phyloP scores from a whole-genome alignment of 2,329 filamentous ascomycete genomes.

The Chrysoporthe cubensis region DNA sequence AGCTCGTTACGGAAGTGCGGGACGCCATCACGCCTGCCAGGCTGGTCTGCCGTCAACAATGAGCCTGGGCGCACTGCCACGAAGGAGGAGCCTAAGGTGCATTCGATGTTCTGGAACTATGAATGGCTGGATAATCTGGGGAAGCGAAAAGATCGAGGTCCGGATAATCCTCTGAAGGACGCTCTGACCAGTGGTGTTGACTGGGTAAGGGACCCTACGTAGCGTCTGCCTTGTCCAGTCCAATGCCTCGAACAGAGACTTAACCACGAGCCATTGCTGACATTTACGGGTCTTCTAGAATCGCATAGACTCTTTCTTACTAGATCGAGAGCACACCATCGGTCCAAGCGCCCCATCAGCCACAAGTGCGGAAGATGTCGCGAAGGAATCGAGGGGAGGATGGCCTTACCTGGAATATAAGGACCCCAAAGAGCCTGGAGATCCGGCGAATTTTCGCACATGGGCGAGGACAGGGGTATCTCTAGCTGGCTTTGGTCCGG shows the following conservation, averaged over 20 bases:
- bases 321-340: constrained; percentile 19
- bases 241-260: no score
- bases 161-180: constrained; percentile 8
- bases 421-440: not conserved
- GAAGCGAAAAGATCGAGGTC: constrained; percentile 15
- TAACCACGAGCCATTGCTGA: not conserved
- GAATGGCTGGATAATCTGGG: constrained; percentile 16
- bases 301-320: constrained; percentile 28
- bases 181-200: constrained; percentile 17
- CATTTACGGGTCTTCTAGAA: not conserved
- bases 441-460: constrained; percentile 5
- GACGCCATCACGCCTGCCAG: not conserved
- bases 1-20: not conserved
- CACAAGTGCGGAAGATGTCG: not conserved
- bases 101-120: constrained; percentile 31
- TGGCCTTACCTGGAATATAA: constrained; percentile 21
- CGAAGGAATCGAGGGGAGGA: constrained; percentile 7
- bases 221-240: not conserved
- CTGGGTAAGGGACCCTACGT: constrained; percentile 22
- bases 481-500: constrained; percentile 4
- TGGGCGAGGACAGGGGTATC: constrained; percentile 4
- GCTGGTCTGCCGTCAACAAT: constrained; percentile 20
- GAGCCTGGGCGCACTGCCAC: not conserved
- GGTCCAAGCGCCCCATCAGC: not conserved
- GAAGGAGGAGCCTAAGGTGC: constrained; percentile 29